Evolutionary conservation across 805 yeast species (phyloP).

Genomic region (Wickerhamia fluorescens): DNA sequence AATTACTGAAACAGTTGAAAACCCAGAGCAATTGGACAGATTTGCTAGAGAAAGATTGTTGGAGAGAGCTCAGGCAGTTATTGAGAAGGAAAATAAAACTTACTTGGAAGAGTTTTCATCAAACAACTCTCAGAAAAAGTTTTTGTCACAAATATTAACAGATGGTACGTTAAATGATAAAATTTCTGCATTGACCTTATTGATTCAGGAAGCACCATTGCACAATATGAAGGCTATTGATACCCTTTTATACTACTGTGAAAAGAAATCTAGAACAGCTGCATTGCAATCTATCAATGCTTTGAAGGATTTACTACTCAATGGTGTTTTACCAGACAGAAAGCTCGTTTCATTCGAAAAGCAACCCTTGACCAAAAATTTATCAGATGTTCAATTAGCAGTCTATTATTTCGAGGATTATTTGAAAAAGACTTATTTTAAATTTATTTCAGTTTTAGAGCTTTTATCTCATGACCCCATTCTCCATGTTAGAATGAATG

Average conservation of each 20-base stretch:
- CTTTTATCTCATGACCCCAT: slow-evolving; percentile 84
- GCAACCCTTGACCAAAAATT: slow-evolving; percentile 45
- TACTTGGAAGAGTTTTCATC: slow-evolving; percentile 71
- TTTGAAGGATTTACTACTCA: slow-evolving; percentile 76
- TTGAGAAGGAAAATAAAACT: slow-evolving; percentile 62
- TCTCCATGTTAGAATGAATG: slow-evolving; percentile 74
- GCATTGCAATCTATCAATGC: slow-evolving; percentile 88
- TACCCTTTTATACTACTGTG: slow-evolving; percentile 68
- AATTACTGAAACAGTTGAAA: slow-evolving; percentile 23
- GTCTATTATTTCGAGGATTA: slow-evolving; percentile 85
- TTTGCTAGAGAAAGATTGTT: slow-evolving; percentile 55
- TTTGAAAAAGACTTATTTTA: slow-evolving; percentile 69
- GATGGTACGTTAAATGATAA: slow-evolving; percentile 95
- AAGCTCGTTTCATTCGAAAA: slow-evolving; percentile 74
- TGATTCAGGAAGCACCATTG: slow-evolving; percentile 91
- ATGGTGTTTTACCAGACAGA: slow-evolving; percentile 81
- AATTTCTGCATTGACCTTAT: slow-evolving; percentile 85
- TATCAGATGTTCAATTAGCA: slow-evolving; percentile 48
- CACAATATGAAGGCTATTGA: slow-evolving; percentile 84
- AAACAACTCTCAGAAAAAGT: slow-evolving; percentile 75
- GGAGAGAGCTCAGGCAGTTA: slow-evolving; percentile 57
- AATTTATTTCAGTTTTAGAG: slow-evolving; percentile 71
- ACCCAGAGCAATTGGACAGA: slow-evolving; percentile 35
- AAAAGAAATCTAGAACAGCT: slow-evolving; percentile 88
- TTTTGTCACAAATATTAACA: slow-evolving; percentile 78